Evolutionary conservation across 495 filamentous ascomycete genomes (phyloP).

Genomic region (Cercophora samala): DNA sequence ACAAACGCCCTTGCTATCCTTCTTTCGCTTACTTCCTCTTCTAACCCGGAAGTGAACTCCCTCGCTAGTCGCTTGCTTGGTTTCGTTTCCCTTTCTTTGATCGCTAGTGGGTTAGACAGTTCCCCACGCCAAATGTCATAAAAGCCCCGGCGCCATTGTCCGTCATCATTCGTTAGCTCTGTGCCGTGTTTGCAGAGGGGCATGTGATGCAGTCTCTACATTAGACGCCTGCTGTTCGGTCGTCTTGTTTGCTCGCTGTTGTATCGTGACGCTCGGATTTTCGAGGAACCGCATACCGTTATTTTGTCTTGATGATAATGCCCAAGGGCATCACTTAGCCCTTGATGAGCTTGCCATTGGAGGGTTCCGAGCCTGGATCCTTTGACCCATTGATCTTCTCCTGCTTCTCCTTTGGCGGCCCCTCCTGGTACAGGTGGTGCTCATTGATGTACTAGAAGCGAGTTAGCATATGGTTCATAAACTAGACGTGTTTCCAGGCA

Average conservation of each 20-base stretch:
- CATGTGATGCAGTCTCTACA: not conserved
- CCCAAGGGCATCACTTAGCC: slow-evolving; percentile 7
- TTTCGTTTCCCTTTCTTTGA: not conserved
- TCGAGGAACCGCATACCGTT: not conserved
- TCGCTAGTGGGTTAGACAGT: not conserved
- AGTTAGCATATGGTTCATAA: slow-evolving; percentile 30
- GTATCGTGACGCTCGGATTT: not conserved
- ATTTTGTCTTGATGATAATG: not conserved
- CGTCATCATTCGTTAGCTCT: slow-evolving; percentile 1
- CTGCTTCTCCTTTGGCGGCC: slow-evolving; percentile 38
- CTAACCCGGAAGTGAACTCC: not conserved
- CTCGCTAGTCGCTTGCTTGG: not conserved
- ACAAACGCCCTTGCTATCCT: not conserved
- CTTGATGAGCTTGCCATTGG: slow-evolving; percentile 14
- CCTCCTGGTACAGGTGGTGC: slow-evolving; percentile 69
- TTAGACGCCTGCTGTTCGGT: not conserved
- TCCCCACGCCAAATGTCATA: not conserved
- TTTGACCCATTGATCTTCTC: slow-evolving; percentile 34
- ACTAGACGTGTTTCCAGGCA: not conserved
- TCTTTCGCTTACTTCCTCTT: not conserved
- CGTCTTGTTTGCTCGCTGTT: no score
- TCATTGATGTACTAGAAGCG: slow-evolving; percentile 71
- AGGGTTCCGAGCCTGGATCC: slow-evolving; percentile 5
- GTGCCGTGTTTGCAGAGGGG: not conserved
- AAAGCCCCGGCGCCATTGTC: not conserved